Evolutionary conservation across 306 rosid genomes (phyloP).

Genomic region (Malus sieversii): DNA sequence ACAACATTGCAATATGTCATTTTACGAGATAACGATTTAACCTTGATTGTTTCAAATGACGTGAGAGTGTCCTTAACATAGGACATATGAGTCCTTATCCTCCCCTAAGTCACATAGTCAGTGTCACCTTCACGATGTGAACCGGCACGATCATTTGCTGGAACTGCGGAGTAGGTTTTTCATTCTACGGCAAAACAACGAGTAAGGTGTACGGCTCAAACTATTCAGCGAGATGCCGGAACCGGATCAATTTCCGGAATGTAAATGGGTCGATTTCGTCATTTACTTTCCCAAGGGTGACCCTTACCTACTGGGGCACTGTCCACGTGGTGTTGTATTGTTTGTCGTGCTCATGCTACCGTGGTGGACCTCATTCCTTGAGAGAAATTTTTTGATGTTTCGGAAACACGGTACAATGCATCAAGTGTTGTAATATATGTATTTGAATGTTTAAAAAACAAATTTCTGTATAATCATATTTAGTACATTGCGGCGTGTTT

Average conservation of each 20-base stretch:
- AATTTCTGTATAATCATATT: rapidly evolving
- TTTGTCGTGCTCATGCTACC: background rate
- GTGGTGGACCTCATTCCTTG: constrained; percentile 23
- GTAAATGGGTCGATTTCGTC: background rate
- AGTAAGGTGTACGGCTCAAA: constrained; percentile 5
- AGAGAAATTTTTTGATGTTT: no score
- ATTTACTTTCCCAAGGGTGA: background rate
- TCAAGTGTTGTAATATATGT: no score
- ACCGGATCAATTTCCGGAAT: background rate
- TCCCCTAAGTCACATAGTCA: background rate
- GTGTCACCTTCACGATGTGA: background rate
- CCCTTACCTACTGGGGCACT: background rate
- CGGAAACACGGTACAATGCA: rapidly evolving
- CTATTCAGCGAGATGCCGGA: background rate
- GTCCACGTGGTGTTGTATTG: constrained; percentile 44
- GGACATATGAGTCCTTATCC: background rate
- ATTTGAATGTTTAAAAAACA: rapidly evolving
- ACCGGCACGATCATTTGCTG: background rate
- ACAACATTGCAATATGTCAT: background rate
- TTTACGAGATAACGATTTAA: background rate
- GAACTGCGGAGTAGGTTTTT: background rate
- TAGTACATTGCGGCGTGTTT: rapidly evolving
- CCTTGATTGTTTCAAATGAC: constrained; percentile 7
- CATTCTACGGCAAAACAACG: no score
- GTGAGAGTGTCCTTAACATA: constrained; percentile 3